Percentiles rank a stretch among this genome's conserved stretches.
These are phyloP conservation scores for Tolypocladium tundrense DNA, from an alignment of 2,329 filamentous ascomycete species.

Conservation along the genomic window DNA sequence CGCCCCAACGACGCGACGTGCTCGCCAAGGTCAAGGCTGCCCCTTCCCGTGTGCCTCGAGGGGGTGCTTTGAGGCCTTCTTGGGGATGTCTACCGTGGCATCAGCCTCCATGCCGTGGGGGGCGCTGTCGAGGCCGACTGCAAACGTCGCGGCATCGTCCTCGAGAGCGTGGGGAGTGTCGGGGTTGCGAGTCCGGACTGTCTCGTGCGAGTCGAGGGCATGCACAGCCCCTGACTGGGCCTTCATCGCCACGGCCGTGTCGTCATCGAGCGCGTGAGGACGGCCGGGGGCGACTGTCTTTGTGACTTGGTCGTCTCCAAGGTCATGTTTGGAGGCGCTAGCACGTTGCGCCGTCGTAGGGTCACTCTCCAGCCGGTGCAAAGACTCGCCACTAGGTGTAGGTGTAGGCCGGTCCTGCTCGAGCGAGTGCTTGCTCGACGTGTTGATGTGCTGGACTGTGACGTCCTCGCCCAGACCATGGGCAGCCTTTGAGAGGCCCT, in stretches of 20 bases:
- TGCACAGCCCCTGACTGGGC: neutral
- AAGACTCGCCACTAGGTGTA: neutral
- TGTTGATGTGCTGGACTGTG: neutral
- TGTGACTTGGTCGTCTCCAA: slow-evolving; percentile 1
- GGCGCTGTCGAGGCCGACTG: neutral
- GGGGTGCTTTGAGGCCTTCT: neutral
- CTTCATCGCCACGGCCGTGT: slow-evolving; percentile 1
- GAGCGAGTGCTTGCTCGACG: slow-evolving; percentile 2
- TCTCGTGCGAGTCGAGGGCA: slow-evolving; percentile 3
- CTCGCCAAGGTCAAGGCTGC: neutral
- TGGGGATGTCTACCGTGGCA: neutral
- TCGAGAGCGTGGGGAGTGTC: slow-evolving; percentile 1
- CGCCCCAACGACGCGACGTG: neutral
- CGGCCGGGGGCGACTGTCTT: neutral
- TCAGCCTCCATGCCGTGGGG: slow-evolving; percentile 2
- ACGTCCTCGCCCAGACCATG: slow-evolving; percentile 6
- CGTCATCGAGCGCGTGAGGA: slow-evolving; percentile 3
- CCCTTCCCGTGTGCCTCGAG: neutral
- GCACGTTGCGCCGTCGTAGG: neutral
- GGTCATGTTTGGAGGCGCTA: neutral
- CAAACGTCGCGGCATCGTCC: slow-evolving; percentile 1
- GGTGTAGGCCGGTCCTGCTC: slow-evolving; percentile 3
- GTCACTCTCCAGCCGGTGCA: slow-evolving; percentile 6
- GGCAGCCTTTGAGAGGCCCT: neutral
- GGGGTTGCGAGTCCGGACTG: neutral